phyloP scores from a whole-genome alignment of 2,329 filamentous ascomycete species.

The Ceratocystis papillata region DNA sequence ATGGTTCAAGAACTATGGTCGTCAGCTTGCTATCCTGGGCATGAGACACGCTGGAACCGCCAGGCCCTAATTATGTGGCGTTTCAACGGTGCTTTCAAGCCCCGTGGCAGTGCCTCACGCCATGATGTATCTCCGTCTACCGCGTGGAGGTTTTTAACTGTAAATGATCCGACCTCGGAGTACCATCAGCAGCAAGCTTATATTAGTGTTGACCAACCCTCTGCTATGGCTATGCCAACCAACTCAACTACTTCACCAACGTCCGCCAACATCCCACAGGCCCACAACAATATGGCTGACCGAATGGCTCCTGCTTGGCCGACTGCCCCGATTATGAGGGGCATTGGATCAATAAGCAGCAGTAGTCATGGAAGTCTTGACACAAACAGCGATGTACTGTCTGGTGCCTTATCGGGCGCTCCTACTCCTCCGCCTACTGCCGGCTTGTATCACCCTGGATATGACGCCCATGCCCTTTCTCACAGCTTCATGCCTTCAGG shows the following conservation, averaged over 20 bases:
- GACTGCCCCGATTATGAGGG: constrained; percentile 18
- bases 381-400: constrained; percentile 20
- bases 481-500: constrained; percentile 16
- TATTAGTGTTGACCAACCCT: constrained; percentile 10
- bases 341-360: constrained; percentile 21
- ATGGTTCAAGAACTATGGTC: constrained; percentile 60
- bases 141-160: constrained; percentile 52
- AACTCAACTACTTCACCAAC: constrained; percentile 46
- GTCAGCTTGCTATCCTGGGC: constrained; percentile 35
- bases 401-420: constrained; percentile 9
- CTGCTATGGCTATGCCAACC: constrained; percentile 22
- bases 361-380: constrained; percentile 22
- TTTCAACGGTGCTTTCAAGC: constrained; percentile 45
- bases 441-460: constrained; percentile 8
- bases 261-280: constrained; percentile 29
- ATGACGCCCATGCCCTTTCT: background rate
- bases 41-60: constrained; percentile 40
- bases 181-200: constrained; percentile 44
- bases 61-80: constrained; percentile 54
- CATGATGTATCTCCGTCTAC: constrained; percentile 31
- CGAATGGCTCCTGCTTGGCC: constrained; percentile 17
- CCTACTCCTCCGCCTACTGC: constrained; percentile 19
- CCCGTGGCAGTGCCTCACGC: constrained; percentile 18
- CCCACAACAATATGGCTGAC: background rate
- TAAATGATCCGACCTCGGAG: constrained; percentile 49